Conservation (phyloP, 2,329 filamentous ascomycete genomes). For the Aspergillus sp. region DNA sequence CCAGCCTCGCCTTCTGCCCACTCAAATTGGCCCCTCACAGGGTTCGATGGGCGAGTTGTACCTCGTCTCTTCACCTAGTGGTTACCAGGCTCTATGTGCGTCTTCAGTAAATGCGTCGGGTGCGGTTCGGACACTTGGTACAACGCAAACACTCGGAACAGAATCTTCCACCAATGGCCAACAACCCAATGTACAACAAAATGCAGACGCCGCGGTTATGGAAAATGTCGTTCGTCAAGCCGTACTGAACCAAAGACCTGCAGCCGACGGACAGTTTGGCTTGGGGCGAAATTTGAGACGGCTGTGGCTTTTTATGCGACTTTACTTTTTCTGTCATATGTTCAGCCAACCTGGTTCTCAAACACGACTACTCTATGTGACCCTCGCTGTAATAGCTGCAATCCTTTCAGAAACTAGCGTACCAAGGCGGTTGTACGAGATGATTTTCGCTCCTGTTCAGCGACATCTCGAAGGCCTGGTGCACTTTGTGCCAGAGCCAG, state of each 20-base stretch:
- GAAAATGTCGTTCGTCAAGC: constrained; percentile 36
- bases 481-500: constrained; percentile 26
- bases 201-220: constrained; percentile 22
- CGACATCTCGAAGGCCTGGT: constrained; percentile 47
- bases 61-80: constrained; percentile 45
- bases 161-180: not conserved
- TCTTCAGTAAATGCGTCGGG: constrained; percentile 35
- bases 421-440: constrained; percentile 33
- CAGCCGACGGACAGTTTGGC: constrained; percentile 30
- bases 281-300: constrained; percentile 45
- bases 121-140: constrained; percentile 15
- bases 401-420: constrained; percentile 44
- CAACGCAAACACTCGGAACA: constrained; percentile 4
- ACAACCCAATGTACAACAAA: constrained; percentile 9
- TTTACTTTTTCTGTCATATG: constrained; percentile 61
- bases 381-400: constrained; percentile 37
- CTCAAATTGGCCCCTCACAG: constrained; percentile 3
- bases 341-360: constrained; percentile 52
- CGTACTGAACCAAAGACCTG: constrained; percentile 28
- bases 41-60: constrained; percentile 32
- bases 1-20: constrained; percentile 14
- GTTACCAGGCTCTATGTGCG: constrained; percentile 46
- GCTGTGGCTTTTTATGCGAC: constrained; percentile 58
- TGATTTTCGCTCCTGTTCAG: constrained; percentile 41
- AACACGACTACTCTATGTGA: constrained; percentile 43